Percentiles rank a stretch among this genome's conserved stretches.
phyloP scores from a whole-genome alignment of 352 stramenopile species.

The Paralagenidium karlingii region DNA sequence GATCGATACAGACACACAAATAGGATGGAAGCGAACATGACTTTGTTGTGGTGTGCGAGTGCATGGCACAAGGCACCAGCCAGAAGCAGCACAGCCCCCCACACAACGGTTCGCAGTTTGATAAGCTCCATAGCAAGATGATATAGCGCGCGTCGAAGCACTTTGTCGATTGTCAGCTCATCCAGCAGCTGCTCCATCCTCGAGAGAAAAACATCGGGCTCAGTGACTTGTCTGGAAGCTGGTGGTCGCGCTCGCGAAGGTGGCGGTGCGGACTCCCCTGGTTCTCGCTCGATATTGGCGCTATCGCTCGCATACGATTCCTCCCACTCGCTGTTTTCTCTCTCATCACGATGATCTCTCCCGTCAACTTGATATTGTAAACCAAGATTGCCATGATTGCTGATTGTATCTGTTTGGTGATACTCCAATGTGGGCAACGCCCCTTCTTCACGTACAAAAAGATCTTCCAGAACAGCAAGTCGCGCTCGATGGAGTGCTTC shows the following conservation, averaged over 20 bases:
- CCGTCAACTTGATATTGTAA: no score
- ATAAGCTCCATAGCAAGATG: constrained; percentile 44
- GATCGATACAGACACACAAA: constrained; percentile 48
- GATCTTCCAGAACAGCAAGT: constrained; percentile 33
- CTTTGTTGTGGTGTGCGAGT: constrained; percentile 47
- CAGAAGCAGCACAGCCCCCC: constrained; percentile 30
- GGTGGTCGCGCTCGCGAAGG: no score
- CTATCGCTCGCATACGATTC: not conserved
- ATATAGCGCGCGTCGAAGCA: constrained; percentile 25
- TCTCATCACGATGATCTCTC: not conserved
- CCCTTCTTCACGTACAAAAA: constrained; percentile 21
- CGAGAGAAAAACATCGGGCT: constrained; percentile 18
- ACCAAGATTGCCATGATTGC: no score
- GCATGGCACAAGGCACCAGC: constrained; percentile 33
- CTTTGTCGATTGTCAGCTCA: constrained; percentile 38
- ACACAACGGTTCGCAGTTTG: constrained; percentile 24
- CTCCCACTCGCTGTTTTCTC: not conserved
- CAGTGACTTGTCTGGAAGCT: not conserved
- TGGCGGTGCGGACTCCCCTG: not conserved
- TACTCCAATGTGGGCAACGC: constrained; percentile 10
- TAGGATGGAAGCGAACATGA: constrained; percentile 66
- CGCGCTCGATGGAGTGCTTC: constrained; percentile 25
- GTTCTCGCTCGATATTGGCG: not conserved
- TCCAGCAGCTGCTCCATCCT: constrained; percentile 39
- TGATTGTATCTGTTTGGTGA: not conserved